Conservation (phyloP, 768 basidiomycete genomes). For the Botryobasidium botryosum region DNA sequence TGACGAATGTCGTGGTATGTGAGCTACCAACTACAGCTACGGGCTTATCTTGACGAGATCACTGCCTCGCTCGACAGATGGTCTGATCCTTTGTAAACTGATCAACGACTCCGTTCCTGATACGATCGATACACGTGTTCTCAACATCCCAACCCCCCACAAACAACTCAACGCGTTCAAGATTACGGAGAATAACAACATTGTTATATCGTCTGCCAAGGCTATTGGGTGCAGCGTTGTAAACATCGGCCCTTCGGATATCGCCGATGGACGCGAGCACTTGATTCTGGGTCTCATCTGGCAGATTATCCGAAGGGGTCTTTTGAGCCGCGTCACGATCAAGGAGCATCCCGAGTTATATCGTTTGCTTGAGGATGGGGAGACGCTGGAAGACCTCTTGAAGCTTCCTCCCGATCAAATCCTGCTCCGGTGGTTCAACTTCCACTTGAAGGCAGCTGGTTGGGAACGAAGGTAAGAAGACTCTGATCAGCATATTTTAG, state of each 20-base stretch:
- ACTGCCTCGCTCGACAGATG: slow-evolving; percentile 55
- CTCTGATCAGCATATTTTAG: too few relatives aligned
- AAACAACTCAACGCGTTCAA: slow-evolving; percentile 96
- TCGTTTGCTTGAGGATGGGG: slow-evolving; percentile 87
- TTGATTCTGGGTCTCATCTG: slow-evolving; percentile 95
- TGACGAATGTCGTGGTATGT: slow-evolving; percentile 64
- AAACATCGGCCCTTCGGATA: slow-evolving; percentile 89
- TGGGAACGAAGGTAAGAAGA: slow-evolving; percentile 63
- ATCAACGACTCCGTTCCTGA: slow-evolving; percentile 99
- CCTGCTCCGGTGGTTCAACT: slow-evolving; percentile 97
- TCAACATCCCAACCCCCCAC: slow-evolving; percentile 68
- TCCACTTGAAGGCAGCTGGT: slow-evolving; percentile 87
- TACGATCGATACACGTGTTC: slow-evolving; percentile 95
- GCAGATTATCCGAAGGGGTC: slow-evolving; percentile 91
- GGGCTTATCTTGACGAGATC: neutral
- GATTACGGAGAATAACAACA: slow-evolving; percentile 99
- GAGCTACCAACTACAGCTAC: neutral
- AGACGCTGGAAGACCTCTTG: slow-evolving; percentile 91
- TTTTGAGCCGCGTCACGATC: slow-evolving; percentile 92
- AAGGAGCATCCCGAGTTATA: slow-evolving; percentile 96
- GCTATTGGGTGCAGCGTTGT: slow-evolving; percentile 97
- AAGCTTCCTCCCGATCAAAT: slow-evolving; percentile 94
- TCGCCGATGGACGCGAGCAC: slow-evolving; percentile 88
- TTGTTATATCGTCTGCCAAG: slow-evolving; percentile 95
- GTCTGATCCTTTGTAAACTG: slow-evolving; percentile 91